Conservation (phyloP, 2,329 filamentous ascomycete species). For the Colletotrichum lentis region DNA sequence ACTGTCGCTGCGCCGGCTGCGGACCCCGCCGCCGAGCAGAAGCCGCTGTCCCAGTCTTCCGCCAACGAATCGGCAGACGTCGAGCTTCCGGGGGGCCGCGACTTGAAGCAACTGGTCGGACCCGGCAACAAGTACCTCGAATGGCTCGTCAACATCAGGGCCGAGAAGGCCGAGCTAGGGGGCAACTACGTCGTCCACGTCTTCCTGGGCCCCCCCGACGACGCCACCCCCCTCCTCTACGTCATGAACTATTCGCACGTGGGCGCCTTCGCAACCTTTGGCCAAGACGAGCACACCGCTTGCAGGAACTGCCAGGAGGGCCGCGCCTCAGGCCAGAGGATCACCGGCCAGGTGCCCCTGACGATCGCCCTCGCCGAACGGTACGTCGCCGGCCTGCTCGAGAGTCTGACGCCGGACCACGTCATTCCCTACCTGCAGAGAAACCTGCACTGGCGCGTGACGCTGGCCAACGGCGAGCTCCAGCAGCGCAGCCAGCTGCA, state of each 20-base stretch:
- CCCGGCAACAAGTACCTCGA: constrained; percentile 50
- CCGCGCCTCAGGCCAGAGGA: constrained; percentile 31
- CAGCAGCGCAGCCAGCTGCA: constrained; percentile 12
- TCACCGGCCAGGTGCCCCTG: constrained; percentile 44
- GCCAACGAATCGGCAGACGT: background rate
- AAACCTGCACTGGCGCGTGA: constrained; percentile 42
- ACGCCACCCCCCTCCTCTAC: constrained; percentile 55
- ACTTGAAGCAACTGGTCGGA: constrained; percentile 19
- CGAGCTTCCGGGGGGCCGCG: constrained; percentile 9
- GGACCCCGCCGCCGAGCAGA: background rate
- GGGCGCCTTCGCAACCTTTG: constrained; percentile 54
- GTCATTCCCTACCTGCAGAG: constrained; percentile 43
- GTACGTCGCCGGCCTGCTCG: constrained; percentile 40
- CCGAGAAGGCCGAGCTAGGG: constrained; percentile 57
- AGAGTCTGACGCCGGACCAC: constrained; percentile 39
- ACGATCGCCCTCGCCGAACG: constrained; percentile 44
- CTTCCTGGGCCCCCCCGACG: constrained; percentile 56
- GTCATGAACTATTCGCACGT: constrained; percentile 55
- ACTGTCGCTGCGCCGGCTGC: background rate
- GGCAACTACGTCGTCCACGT: constrained; percentile 64
- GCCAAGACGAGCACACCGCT: constrained; percentile 42
- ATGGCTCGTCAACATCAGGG: constrained; percentile 65
- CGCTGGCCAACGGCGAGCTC: constrained; percentile 40
- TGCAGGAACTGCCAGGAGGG: constrained; percentile 42
- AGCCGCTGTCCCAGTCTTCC: background rate